Conservation (phyloP, 352 stramenopile genomes). For the Phytophthora uliginosa region DNA sequence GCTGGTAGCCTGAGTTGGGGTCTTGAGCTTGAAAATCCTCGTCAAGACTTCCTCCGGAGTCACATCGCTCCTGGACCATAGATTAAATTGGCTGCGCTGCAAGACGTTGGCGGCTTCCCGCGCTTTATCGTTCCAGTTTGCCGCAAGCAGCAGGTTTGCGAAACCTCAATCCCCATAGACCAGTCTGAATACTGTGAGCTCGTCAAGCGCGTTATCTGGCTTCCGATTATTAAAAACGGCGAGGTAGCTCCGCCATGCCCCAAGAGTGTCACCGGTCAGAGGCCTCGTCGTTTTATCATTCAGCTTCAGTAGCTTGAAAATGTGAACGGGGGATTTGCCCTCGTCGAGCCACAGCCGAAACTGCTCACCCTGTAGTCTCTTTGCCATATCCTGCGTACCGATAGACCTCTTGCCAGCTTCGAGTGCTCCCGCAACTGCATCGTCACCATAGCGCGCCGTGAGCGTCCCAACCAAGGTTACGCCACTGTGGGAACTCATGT, state of each 20-base stretch:
- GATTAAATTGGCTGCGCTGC: not conserved
- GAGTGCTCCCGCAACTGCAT: not conserved
- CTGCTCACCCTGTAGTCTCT: not conserved
- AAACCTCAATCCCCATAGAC: not conserved
- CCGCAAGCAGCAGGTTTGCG: not conserved
- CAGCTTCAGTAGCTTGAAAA: not conserved
- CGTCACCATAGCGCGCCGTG: not conserved
- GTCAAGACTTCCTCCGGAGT: not conserved
- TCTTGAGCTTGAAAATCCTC: not conserved
- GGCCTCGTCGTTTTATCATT: not conserved
- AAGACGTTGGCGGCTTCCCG: not conserved
- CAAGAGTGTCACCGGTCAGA: not conserved
- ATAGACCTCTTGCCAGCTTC: not conserved
- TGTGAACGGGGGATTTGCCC: not conserved
- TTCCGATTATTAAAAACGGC: not conserved
- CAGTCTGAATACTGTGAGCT: not conserved
- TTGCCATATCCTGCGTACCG: not conserved
- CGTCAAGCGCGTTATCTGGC: not conserved
- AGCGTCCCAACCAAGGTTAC: not conserved
- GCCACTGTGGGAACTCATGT: not conserved
- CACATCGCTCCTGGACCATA: not conserved
- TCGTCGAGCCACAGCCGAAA: not conserved
- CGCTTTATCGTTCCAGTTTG: not conserved
- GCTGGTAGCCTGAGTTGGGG: not conserved
- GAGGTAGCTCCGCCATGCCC: not conserved